Evolutionary conservation across 164 flowering plant species (phyloP), one percentile per base, ranked within the genome.

Genomic region (Vitis labrusca): DNA sequence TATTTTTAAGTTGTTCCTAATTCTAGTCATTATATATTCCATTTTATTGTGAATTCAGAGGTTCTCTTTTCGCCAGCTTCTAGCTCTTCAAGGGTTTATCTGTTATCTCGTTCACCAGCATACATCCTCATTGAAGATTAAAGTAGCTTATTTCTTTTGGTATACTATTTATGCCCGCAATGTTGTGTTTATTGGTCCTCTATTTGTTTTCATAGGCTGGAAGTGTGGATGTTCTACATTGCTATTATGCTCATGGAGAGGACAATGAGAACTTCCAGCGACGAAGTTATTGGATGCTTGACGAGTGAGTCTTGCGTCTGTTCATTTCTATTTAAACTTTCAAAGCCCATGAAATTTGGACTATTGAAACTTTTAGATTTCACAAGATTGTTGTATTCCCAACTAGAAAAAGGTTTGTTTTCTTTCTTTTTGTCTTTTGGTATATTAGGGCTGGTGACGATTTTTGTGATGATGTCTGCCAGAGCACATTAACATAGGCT

Each of bases 201-300:
- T 49, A 58, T 50, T 44, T 14, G 51, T 75, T 50, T 65, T 59
- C 80, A 50, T 76, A 94, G 98, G 88, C 82, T 70, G 97, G 95
- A 50, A 89, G 92, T 76, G 86, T 92, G 70, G 98, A 94, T 80
- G 94, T 87, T 69, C 79, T 94, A 37, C 93, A 94, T 72, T 94
- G 98, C 77, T 94, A 94, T 78, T 94, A 94, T 85, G 98, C 98
- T 37, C 98, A 94, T 84, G 97, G 98, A 9, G 97, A 94, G 79
- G 89, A 82, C 15, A 86, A 91, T 71, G 90, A 87, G 67, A 88
- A 82, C 67, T 91, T 94, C 59, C 99, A 94, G 75, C 80, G 99
- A 27, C 86, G 99, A 17, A 82, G 98, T 71, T 94, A 94, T 81
- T 94, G 99, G 99, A 77, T 94, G 98, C 97, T 94, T 78, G 98